Base-by-base conservation (phyloP, 768 basidiomycete species). In the Pleurotus djamor region DNA sequence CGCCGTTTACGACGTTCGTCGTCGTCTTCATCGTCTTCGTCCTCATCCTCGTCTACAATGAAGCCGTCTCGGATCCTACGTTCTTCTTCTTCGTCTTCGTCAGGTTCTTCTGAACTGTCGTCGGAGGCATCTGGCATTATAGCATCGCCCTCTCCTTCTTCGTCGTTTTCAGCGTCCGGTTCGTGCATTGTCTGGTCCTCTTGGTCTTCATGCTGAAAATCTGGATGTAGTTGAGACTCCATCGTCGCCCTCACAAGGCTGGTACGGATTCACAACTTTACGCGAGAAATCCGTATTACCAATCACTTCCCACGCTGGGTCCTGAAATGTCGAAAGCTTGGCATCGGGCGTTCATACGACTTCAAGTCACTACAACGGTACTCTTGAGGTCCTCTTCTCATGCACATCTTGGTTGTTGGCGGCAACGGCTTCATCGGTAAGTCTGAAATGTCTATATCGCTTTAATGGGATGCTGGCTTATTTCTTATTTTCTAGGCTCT, bases 371-470 rank as follows among this genome's bases (percentile, higher is more conserved):
- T n/a, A n/a, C n/a, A n/a, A 28, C 21, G 21, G 21, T 28, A 28
- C 21, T 28, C 21, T 28, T 3, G 21, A 28, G 21, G 21, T 28
- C 21, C 21, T 28, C 21, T 28, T 28, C 45, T 47, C 16, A 56
- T 78, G 55, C 82, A 79, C 67, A 81, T 98, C 38, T 85, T 98
- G n/a, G 94, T 99, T 44, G 84, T 98, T 1, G 97, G 97, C n/a
- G 97, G 97, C 48, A 97, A 97, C 76, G 97, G 97, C 4, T 98
- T 97, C 77, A 86, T 99, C 67, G 96, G 96, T 91, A 63, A 28
- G 60, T 55, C 47, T 34, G 21, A 32, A 17, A 32, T 32, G 32
- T 61, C 16, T 14, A 13, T 36, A 37, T 52, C 45, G 2, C 37
- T 17, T 48, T 17, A 41, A 28, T 28, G 21, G 21, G 34, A 17